These are phyloP conservation scores for Bacidia gigantensis DNA, from an alignment of 495 filamentous ascomycete species.

Conservation along the genomic window DNA sequence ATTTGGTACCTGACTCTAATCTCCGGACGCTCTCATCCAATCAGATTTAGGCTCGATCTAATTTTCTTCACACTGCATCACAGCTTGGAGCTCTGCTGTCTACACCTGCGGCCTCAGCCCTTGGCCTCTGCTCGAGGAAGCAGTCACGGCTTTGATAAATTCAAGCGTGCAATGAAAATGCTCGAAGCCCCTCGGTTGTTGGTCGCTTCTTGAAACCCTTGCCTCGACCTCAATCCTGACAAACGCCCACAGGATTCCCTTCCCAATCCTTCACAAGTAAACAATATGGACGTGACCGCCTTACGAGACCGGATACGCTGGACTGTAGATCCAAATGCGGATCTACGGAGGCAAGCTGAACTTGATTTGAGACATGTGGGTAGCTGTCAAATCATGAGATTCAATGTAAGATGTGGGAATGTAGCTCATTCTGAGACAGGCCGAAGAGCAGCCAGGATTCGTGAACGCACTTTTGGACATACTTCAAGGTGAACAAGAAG, in stretches of 20 bases:
- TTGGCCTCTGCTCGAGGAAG: neutral
- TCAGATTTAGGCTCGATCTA: neutral
- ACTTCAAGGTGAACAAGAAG: constrained; percentile 72
- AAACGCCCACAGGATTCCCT: neutral
- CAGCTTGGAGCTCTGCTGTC: neutral
- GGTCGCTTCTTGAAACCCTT: neutral
- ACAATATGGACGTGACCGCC: constrained; percentile 71
- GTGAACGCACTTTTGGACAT: constrained; percentile 83
- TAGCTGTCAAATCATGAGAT: neutral
- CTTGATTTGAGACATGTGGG: constrained; percentile 86
- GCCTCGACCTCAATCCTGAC: neutral
- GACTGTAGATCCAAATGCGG: constrained; percentile 75
- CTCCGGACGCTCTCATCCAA: neutral
- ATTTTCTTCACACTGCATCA: neutral
- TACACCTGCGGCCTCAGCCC: neutral
- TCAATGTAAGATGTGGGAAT: too few relatives aligned
- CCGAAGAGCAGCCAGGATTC: constrained; percentile 81
- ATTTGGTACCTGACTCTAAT: too few relatives aligned
- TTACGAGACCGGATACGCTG: constrained; percentile 78
- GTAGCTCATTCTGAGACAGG: constrained; percentile 39
- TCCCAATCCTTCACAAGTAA: constrained; percentile 11
- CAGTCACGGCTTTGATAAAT: neutral
- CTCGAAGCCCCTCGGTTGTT: neutral
- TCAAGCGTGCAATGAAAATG: neutral
- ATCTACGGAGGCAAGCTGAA: constrained; percentile 74